Base-by-base conservation (phyloP, 352 stramenopile genomes). In the Salisapilia sapeloensis region DNA sequence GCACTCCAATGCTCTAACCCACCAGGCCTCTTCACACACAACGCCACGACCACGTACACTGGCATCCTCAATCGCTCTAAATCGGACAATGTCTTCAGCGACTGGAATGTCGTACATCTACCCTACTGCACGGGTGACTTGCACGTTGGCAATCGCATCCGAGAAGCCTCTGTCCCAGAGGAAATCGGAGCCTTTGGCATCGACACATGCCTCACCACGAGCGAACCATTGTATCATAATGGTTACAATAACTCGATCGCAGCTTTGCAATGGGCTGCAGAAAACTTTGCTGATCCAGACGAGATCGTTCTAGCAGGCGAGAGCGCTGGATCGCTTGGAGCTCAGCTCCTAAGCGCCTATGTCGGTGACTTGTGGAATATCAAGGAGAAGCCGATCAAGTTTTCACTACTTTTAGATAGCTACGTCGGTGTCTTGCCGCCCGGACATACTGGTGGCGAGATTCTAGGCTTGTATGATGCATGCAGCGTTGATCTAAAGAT, bases 81-180 rank as follows among this genome's bases (percentile, higher is more conserved):
- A 39, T 42, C 62, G 17, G 27, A 66, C 13, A 83, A 83, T 42
- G 31, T 66, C 12, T 80, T 80, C 33, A 67, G 67, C 33, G 60
- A 77, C 47, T 83, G 61, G 50, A 78, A 77, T 48, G 78, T 80
- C 27, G 60, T 83, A 11, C 60, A 78, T 46, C 29, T 79, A 24
- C 62, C 63, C 4, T 83, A 83, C 47, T 83, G 66, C 50, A 80
- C 66, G 26, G 66, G 66, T 19, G 66, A 80, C 46, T 38, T 83
- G 33, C 64, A 83, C 45, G 27, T 83, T 6, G 66, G 66, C 30
- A 69, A 48, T 41, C 31, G 43, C 18, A 27, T 57, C 4, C 30
- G 54, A 15, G 30, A 29, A 17, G 45, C 53, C 24, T 33, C 16
- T 0, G 55, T 66, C 33, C 56, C 42, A 15, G 18, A 28, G 2